Base-by-base conservation (phyloP, 139 green algal species). In the Marvania coccoides region DNA sequence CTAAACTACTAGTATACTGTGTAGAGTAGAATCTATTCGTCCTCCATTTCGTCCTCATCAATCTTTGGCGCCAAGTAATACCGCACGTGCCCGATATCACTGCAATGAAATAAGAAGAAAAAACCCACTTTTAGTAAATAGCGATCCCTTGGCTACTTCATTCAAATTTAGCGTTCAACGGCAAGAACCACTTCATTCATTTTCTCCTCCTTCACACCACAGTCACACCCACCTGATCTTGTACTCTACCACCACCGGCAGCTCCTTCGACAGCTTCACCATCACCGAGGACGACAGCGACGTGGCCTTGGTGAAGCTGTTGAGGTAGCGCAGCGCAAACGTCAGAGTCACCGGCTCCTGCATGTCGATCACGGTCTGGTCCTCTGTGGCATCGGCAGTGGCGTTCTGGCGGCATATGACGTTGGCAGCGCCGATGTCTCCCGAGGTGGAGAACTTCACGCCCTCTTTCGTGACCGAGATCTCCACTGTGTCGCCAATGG, bases 311-410 rank as follows among this genome's bases (percentile, higher is more conserved):
- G 88, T 84, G 75, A 98, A 98, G 59, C 81, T 91, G 74, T 91
- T 95, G 45, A 98, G 84, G 84, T 98, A 98, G 33, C 92, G 88
- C 56, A 97, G 77, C 6, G 92, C 90, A 75, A 98, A 98, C 3
- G 90, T 96, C 23, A 97, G 85, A 4, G 69, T 72, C 13, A 98
- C 92, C 10, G 91, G 91, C 73, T 98, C 90, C 36, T 90, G 71
- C 62, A 96, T 74, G 60, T 97, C 83, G 24, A 98, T 89, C 15
- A 73, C 73, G 4, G 84, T 88, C 34, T 84, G 61, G 42, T 97
- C 88, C 70, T 93, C 89, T 77, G n/a, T n/a, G n/a, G n/a, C n/a
- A 15, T 83, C 80, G 67, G 81, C 76, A 6, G 71, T 67, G 3
- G 62, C 76, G 65, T 85, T 91, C 51, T 88, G 85, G 42, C 71